Conservation (phyloP, 768 basidiomycete species). For the Coprinellus micaceus region DNA sequence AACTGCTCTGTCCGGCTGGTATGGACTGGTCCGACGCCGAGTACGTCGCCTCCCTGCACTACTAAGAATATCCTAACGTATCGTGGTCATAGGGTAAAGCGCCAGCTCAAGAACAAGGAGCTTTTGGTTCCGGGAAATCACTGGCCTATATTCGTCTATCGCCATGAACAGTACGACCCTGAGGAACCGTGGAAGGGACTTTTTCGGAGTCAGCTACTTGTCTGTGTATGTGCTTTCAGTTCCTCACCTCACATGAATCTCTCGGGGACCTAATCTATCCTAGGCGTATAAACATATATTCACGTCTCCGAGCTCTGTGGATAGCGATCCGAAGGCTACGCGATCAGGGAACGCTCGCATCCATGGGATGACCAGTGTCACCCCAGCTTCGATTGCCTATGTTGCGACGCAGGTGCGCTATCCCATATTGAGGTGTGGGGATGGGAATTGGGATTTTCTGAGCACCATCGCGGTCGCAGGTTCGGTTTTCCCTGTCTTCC, state of each 20-base stretch:
- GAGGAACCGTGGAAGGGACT: conserved; percentile 5
- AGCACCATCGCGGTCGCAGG: neutral
- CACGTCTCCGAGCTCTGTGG: conserved; percentile 1
- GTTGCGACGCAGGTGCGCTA: neutral
- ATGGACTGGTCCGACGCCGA: conserved; percentile 1
- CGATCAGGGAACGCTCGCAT: neutral
- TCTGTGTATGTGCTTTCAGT: neutral
- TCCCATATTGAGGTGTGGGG: no score
- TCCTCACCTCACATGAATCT: no score
- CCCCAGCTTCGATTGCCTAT: neutral
- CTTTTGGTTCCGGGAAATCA: neutral
- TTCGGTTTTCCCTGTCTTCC: conserved; percentile 4
- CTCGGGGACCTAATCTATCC: no score
- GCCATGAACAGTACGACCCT: neutral
- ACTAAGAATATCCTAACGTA: neutral
- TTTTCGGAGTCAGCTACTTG: neutral
- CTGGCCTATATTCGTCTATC: conserved; percentile 2
- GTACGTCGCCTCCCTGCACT: neutral
- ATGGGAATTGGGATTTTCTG: neutral
- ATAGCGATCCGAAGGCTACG: neutral
- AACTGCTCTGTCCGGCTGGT: neutral
- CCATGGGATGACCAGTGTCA: conserved; percentile 2
- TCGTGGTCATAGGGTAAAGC: neutral
- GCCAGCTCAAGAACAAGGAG: neutral
- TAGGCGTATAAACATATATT: conserved; percentile 5